Evolutionary conservation across 1,284 basidiomycete species (phyloP), one percentile per base, ranked within the genome.

Genomic region (Microbotryomycetes sp.): DNA sequence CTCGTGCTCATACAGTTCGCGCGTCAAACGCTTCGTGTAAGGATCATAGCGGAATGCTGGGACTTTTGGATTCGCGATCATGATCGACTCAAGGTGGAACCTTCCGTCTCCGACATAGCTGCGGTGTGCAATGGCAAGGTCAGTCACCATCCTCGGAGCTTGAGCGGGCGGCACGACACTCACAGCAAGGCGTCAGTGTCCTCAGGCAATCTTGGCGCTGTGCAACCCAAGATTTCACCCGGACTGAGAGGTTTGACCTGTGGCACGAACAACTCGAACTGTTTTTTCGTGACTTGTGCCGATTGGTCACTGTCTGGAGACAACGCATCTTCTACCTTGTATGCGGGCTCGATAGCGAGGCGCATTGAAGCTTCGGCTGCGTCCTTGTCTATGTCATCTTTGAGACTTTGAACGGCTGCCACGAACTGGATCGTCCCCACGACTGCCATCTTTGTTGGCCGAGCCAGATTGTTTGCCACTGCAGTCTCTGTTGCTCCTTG

Each of bases 31-130:
- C 76, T 98, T 98, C 30, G 91, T 91, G 76, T 98, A 99, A 4
- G 96, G 96, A 73, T 98, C 96, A 76, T 97, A 99, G 29, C 96
- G 84, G 79, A 97, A 98, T 0, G 96, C 93, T 13, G 94, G 91
- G 24, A 97, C 83, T n/a, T 81, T 78, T 0, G 96, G 96, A 75
- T 99, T 99, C 29, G 91, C 91, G 63, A 99, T 97, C 96, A 98
- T 99, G 74, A 97, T 93, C 15, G 89, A 89, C 76, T 99, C 96
- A 18, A 98, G 82, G 74, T 98, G 96, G 79, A 99, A 99, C 15
- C 96, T 85, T 21, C 96, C 96, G 73, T 99, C 96, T 24, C 96
- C 96, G 29, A 99, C 83, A 75, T 98, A 99, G 70, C 91, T 92
- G 71, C 21, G 6, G 9, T 11, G 55, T n/a, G 48, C 26, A 58